Evolutionary conservation across 1,284 basidiomycete genomes (phyloP).

Genomic region (Macrocystidia cucumis): DNA sequence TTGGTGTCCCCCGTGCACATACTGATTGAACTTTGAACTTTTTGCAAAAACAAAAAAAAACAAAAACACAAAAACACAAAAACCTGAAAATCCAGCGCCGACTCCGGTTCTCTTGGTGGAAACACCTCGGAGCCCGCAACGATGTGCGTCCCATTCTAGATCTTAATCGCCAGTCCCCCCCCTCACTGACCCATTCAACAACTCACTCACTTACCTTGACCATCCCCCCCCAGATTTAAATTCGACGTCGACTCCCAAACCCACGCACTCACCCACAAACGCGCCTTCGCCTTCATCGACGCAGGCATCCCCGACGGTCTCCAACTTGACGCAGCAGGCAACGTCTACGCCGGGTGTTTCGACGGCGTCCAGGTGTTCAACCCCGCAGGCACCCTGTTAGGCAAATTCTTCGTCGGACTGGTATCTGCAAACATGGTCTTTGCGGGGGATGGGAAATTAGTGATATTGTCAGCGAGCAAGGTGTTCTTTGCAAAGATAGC

Average conservation of each 20-base stretch:
- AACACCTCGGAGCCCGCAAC: slow-evolving; percentile 62
- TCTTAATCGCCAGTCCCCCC: no score
- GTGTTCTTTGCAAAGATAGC: slow-evolving; percentile 58
- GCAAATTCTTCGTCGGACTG: slow-evolving; percentile 65
- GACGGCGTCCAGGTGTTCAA: slow-evolving; percentile 69
- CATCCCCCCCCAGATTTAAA: slow-evolving; percentile 63
- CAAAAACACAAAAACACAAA: no score
- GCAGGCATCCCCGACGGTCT: slow-evolving; percentile 69
- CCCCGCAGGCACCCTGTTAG: slow-evolving; percentile 50
- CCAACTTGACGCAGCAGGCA: slow-evolving; percentile 57
- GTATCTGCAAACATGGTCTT: slow-evolving; percentile 63
- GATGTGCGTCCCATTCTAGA: slow-evolving; percentile 37
- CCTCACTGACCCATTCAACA: no score
- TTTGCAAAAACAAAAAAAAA: no score
- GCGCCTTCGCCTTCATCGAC: slow-evolving; percentile 66
- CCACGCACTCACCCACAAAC: slow-evolving; percentile 51
- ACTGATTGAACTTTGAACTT: neutral
- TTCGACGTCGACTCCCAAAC: slow-evolving; percentile 62
- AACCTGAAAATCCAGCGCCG: slow-evolving; percentile 42
- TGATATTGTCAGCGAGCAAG: slow-evolving; percentile 63
- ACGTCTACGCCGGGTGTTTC: slow-evolving; percentile 61
- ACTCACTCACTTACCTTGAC: neutral
- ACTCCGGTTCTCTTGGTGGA: slow-evolving; percentile 42
- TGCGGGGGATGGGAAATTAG: slow-evolving; percentile 51
- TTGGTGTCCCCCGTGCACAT: neutral